Percentiles rank a stretch among this genome's conserved stretches.
phyloP scores from a whole-genome alignment of 2,329 filamentous ascomycete species.

The Cytospora leucostoma region DNA sequence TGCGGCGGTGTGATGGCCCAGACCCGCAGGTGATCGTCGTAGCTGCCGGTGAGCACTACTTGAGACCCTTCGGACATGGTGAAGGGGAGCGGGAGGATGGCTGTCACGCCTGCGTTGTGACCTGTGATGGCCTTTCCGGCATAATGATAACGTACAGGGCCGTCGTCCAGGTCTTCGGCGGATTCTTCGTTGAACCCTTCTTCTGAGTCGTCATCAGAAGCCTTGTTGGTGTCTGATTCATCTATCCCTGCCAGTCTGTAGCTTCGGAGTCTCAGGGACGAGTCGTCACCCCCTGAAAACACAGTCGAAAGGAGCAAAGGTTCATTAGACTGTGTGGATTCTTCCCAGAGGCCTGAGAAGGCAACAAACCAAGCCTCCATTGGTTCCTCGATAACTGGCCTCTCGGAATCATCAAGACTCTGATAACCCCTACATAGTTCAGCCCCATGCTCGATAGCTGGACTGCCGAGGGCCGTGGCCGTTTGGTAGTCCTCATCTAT shows the following conservation, averaged over 20 bases:
- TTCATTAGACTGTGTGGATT: constrained; percentile 21
- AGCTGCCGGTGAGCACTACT: constrained; percentile 81
- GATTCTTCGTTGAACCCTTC: neutral
- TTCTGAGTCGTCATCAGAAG: neutral
- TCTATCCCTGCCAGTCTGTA: constrained; percentile 2
- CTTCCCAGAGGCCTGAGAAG: constrained; percentile 47
- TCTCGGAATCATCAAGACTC: constrained; percentile 37
- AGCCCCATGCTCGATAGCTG: constrained; percentile 54
- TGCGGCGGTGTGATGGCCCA: constrained; percentile 51
- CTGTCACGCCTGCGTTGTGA: constrained; percentile 83
- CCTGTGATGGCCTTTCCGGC: constrained; percentile 30
- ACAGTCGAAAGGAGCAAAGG: constrained; percentile 37
- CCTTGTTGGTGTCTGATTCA: neutral
- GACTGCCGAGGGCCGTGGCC: constrained; percentile 36
- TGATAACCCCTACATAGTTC: constrained; percentile 60
- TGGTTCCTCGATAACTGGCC: constrained; percentile 49
- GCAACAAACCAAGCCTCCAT: constrained; percentile 76
- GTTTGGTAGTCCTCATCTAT: constrained; percentile 47
- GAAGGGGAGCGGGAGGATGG: constrained; percentile 70
- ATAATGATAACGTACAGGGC: neutral
- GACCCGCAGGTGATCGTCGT: constrained; percentile 81
- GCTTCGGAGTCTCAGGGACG: constrained; percentile 53
- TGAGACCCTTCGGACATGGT: constrained; percentile 46
- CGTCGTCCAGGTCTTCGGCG: neutral
- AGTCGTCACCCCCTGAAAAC: constrained; percentile 78